Conservation (phyloP, 2,329 filamentous ascomycete genomes). For the Orbilia oligospora region DNA sequence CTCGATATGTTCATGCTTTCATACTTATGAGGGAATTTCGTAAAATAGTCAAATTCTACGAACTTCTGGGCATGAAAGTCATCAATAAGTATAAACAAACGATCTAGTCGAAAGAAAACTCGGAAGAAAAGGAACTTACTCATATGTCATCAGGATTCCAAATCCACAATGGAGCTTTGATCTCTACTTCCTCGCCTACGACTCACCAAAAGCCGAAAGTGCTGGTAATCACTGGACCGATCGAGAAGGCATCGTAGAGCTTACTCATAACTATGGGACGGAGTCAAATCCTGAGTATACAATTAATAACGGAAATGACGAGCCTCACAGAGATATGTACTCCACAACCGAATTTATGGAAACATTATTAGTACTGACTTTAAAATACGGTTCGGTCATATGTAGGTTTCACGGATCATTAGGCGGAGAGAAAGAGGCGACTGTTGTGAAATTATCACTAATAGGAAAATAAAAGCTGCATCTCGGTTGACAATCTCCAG, state of each 20-base stretch:
- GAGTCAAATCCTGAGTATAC: slow-evolving; percentile 86
- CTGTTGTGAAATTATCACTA: background rate
- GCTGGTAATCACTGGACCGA: slow-evolving; percentile 81
- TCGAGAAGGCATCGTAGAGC: slow-evolving; percentile 89
- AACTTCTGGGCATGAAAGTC: slow-evolving; percentile 88
- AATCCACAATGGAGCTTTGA: slow-evolving; percentile 93
- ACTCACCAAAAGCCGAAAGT: slow-evolving; percentile 81
- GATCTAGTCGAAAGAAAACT: background rate
- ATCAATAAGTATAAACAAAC: slow-evolving; percentile 77
- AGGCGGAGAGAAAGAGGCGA: slow-evolving; percentile 4
- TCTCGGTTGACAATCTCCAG: slow-evolving; percentile 73
- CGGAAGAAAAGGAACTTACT: background rate
- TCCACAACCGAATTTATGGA: background rate
- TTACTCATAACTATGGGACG: slow-evolving; percentile 83
- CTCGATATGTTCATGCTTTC: background rate
- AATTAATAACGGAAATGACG: slow-evolving; percentile 89
- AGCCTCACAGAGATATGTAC: slow-evolving; percentile 74
- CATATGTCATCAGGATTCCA: slow-evolving; percentile 65
- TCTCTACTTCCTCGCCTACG: slow-evolving; percentile 94
- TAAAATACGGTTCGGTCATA: slow-evolving; percentile 63
- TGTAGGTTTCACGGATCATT: slow-evolving; percentile 55
- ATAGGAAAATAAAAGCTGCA: slow-evolving; percentile 49
- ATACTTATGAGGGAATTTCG: background rate
- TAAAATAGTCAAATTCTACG: slow-evolving; percentile 84
- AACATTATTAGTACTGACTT: slow-evolving; percentile 52